Conservation (phyloP, 2,329 filamentous ascomycete genomes). For the Cyphellophora attinorum region DNA sequence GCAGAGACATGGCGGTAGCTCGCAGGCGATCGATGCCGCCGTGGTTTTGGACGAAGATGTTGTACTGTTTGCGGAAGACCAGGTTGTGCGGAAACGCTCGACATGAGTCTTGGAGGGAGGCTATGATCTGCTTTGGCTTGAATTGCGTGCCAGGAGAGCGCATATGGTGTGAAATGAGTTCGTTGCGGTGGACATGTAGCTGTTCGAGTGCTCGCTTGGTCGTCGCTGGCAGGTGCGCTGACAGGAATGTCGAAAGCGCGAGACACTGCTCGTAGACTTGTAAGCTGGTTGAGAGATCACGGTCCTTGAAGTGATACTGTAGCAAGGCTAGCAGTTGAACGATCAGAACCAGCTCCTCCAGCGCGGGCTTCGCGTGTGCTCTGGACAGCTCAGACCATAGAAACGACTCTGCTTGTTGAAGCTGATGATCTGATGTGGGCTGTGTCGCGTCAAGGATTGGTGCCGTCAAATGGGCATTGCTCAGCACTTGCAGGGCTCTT, state of each 20-base stretch:
- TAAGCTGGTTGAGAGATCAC: conserved; percentile 27
- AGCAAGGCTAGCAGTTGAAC: conserved; percentile 57
- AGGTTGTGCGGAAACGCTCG: conserved; percentile 63
- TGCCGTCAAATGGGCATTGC: too few relatives aligned
- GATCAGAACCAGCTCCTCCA: conserved; percentile 42
- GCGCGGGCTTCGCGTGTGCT: conserved; percentile 39
- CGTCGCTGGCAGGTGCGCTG: not conserved
- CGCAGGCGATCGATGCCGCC: conserved; percentile 69
- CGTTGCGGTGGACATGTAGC: conserved; percentile 8
- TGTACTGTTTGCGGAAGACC: conserved; percentile 61
- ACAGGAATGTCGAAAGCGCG: not conserved
- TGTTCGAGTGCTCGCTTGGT: conserved; percentile 3
- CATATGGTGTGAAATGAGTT: conserved; percentile 58
- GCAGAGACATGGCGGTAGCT: conserved; percentile 36
- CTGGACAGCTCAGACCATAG: conserved; percentile 27
- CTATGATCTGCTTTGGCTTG: conserved; percentile 56
- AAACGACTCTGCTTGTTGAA: too few relatives aligned
- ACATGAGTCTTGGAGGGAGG: conserved; percentile 53
- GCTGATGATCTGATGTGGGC: too few relatives aligned
- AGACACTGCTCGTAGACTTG: conserved; percentile 23
- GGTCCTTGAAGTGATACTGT: conserved; percentile 49
- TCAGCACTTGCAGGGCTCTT: too few relatives aligned
- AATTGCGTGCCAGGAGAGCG: conserved; percentile 50
- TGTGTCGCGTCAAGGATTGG: too few relatives aligned
- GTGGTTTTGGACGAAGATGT: conserved; percentile 64